Conservation (phyloP, 164 flowering plant genomes). For the Nymphaea colorata region DNA sequence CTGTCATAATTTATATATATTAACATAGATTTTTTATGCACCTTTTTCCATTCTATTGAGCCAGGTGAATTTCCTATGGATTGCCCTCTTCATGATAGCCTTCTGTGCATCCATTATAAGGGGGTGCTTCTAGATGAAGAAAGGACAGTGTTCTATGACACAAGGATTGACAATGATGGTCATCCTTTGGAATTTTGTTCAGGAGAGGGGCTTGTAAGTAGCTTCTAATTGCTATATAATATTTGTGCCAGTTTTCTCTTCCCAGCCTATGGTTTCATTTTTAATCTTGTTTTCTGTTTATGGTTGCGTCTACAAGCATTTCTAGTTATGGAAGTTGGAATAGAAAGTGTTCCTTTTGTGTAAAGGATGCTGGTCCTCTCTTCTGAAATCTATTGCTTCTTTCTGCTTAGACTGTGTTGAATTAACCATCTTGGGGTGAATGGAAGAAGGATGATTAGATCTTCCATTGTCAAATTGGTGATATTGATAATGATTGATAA, state of each 20-base stretch:
- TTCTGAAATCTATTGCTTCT: too few species aligned
- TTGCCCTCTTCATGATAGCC: constrained; percentile 98
- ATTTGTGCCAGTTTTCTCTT: constrained; percentile 1
- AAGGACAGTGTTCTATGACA: constrained; percentile 71
- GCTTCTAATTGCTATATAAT: too few species aligned
- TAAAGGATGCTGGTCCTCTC: too few species aligned
- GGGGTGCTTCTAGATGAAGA: constrained; percentile 75
- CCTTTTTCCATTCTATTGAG: background rate
- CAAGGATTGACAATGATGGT: constrained; percentile 70
- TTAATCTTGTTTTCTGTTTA: background rate
- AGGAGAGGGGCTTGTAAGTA: constrained; percentile 94
- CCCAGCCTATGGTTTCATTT: background rate
- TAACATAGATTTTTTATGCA: too few species aligned
- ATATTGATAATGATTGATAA: too few species aligned
- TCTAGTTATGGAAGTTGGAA: too few species aligned
- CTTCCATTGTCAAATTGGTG: too few species aligned
- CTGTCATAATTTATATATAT: too few species aligned
- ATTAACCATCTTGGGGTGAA: too few species aligned
- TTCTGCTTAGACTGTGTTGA: too few species aligned
- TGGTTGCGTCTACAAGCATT: background rate
- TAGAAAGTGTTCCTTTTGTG: too few species aligned
- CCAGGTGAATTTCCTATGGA: constrained; percentile 99
- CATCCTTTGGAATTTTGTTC: constrained; percentile 91
- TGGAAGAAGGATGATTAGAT: too few species aligned
- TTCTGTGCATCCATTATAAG: constrained; percentile 72